Base-by-base conservation (phyloP, 2,329 filamentous ascomycete species). In the Claviceps spartinae region DNA sequence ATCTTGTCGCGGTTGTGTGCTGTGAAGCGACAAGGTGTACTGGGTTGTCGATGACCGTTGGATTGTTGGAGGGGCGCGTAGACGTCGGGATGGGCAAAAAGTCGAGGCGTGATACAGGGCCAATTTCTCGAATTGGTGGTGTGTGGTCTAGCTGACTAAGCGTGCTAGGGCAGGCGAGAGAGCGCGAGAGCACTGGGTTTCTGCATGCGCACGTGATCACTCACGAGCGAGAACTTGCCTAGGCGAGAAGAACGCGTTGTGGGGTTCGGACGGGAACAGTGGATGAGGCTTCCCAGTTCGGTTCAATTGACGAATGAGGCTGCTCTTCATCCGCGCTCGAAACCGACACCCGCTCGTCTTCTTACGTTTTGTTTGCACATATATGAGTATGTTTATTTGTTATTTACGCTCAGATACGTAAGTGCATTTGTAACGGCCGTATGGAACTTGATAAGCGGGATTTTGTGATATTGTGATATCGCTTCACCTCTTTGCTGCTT, bases 1-100 rank as follows among this genome's bases (percentile, higher is more conserved):
- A 82, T 82, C 69, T 71, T 80, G 69, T 67, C 68, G 68, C 67
- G 55, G 61, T 63, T 64, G 64, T 64, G 65, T 61, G 58, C 63
- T 62, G 30, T 60, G 57, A 59, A 65, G 67, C 68, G 67, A 71
- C 67, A 69, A 69, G 67, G 62, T 65, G 60, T 63, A 51, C 14
- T 36, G n/a, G 63, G 61, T 65, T 65, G 62, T 67, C 63, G 67
- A 70, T 68, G 62, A 66, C 63, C 63, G 64, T 64, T 60, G 60
- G 62, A 34, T 34, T 66, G 66, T 66, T 64, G 60, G 63, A 61
- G 41, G 30, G 30, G 30, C 30, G 42, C 18, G n/a, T 48, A 30
- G 45, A 38, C 50, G 50, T 49, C 47, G 45, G 46, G 36, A 65
- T 67, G 63, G 58, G 16, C 37, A 26, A 63, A 62, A 64, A 63